These are phyloP conservation scores for Asparagopsis taxiformis DNA, from an alignment of 31 red algal genomes.

Conservation along the genomic window DNA sequence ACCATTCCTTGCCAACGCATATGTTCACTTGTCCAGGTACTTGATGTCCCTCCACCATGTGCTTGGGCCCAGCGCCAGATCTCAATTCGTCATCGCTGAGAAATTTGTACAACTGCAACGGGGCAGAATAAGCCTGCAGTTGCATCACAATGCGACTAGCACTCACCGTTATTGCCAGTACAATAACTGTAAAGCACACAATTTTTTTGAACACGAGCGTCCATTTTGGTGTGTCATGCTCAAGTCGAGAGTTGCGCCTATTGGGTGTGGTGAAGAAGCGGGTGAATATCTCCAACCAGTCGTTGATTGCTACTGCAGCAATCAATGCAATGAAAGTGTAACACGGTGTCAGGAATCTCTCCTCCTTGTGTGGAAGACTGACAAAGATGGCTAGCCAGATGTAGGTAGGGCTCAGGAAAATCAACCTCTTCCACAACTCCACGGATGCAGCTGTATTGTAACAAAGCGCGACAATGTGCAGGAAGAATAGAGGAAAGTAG, in stretches of 20 bases:
- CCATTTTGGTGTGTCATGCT: too few relatives aligned
- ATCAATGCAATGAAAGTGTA: conserved; percentile 67
- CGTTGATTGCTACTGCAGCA: conserved; percentile 42
- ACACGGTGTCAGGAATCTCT: conserved; percentile 82
- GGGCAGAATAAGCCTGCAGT: conserved; percentile 29
- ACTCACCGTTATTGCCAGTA: neutral
- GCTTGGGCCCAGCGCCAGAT: too few relatives aligned
- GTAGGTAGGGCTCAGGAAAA: conserved; percentile 49
- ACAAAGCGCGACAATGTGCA: too few relatives aligned
- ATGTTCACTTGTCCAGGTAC: conserved; percentile 50
- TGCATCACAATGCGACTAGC: conserved; percentile 34
- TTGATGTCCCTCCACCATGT: too few relatives aligned
- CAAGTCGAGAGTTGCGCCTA: too few relatives aligned
- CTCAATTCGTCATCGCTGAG: conserved; percentile 20
- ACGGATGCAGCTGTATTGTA: too few relatives aligned
- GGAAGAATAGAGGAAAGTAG: conserved; percentile 10
- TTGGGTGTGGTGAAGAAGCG: neutral
- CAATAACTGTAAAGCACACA: neutral
- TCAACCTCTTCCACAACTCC: conserved; percentile 34
- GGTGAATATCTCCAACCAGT: conserved; percentile 1
- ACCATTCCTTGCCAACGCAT: conserved; percentile 89
- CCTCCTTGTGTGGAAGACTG: conserved; percentile 85
- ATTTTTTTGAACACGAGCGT: neutral
- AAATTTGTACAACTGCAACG: conserved; percentile 20
- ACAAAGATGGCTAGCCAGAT: conserved; percentile 57